Conservation (phyloP, 768 basidiomycete species). For the Psilocybe cyanescens region DNA sequence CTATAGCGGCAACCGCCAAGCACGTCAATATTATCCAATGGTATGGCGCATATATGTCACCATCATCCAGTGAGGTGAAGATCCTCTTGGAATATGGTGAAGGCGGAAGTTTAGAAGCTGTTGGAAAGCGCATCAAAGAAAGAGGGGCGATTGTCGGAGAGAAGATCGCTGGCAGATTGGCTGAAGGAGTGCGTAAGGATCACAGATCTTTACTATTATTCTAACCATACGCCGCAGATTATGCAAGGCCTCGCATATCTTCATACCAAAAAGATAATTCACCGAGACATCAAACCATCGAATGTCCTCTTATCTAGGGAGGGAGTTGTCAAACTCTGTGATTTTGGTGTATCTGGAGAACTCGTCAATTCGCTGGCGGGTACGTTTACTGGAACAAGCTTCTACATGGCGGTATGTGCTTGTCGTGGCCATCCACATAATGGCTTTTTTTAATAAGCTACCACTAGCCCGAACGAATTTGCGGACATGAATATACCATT, state of each 20-base stretch:
- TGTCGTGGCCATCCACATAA: not conserved
- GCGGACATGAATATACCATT: constrained; percentile 90
- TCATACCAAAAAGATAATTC: constrained; percentile 90
- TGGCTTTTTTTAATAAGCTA: constrained; percentile 11
- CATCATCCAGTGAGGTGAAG: constrained; percentile 89
- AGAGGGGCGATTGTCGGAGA: constrained; percentile 82
- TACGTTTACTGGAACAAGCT: constrained; percentile 97
- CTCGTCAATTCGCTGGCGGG: constrained; percentile 89
- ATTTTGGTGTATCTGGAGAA: constrained; percentile 98
- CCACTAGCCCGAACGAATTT: constrained; percentile 88
- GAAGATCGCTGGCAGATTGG: constrained; percentile 87
- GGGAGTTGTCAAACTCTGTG: constrained; percentile 89
- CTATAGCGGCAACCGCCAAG: constrained; percentile 83
- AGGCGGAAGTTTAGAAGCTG: constrained; percentile 87
- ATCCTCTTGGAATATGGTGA: constrained; percentile 93
- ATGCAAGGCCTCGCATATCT: constrained; percentile 94
- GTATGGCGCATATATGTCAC: constrained; percentile 90
- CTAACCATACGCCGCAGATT: constrained; percentile 47
- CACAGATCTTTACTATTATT: not conserved
- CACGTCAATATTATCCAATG: constrained; percentile 91
- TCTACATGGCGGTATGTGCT: constrained; percentile 94
- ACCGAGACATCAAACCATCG: constrained; percentile 94
- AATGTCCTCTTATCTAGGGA: constrained; percentile 89
- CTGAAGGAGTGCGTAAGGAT: constrained; percentile 77
- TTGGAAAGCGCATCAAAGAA: constrained; percentile 84